phyloP scores from a whole-genome alignment of 345 rosid species.

The Populus euphratica region DNA sequence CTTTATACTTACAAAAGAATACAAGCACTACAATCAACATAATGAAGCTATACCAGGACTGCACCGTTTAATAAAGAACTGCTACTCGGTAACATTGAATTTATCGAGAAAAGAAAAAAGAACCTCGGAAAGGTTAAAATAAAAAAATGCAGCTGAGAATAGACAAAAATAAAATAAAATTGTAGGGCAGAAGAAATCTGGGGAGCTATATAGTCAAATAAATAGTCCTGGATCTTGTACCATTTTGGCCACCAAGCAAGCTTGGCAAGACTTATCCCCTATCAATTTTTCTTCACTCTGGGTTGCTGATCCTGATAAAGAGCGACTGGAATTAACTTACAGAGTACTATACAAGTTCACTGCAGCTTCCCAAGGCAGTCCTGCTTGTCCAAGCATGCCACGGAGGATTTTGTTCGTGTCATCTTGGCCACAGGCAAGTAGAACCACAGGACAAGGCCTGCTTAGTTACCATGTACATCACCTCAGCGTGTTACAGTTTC shows the following conservation, averaged over 20 bases:
- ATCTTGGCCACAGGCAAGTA: background rate
- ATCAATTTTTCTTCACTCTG: background rate
- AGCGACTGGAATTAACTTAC: background rate
- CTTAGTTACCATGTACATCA: background rate
- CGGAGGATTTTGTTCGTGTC: background rate
- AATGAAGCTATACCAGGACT: background rate
- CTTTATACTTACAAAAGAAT: conserved; percentile 2
- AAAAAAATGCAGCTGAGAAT: background rate
- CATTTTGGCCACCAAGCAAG: background rate
- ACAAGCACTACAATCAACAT: background rate
- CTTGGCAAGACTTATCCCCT: background rate
- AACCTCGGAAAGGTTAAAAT: background rate
- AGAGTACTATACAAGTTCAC: conserved; percentile 2
- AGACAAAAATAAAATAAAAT: background rate
- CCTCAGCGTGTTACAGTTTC: conserved; percentile 19
- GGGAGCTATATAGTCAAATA: conserved; percentile 3
- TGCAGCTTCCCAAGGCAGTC: background rate
- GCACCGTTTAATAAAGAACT: conserved; percentile 8
- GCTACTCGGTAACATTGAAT: background rate
- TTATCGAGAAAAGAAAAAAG: background rate
- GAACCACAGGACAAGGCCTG: background rate
- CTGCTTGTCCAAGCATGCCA: background rate
- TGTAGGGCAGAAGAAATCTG: background rate
- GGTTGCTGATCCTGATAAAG: background rate
- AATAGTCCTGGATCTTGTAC: background rate